Evolutionary conservation across 1,139 yeast genomes (phyloP).

Genomic region (Debaryomyces sp.): DNA sequence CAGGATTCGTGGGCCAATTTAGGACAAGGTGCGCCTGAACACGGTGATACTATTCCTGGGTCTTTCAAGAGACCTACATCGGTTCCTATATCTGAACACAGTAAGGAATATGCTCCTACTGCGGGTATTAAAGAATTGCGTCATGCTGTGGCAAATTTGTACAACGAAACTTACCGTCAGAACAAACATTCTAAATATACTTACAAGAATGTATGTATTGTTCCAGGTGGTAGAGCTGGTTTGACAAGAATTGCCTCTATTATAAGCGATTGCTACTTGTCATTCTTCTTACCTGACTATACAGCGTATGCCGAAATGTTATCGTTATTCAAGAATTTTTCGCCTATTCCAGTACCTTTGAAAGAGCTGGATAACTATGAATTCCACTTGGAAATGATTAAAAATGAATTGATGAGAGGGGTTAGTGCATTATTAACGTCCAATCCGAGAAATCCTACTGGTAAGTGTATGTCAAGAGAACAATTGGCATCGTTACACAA

Average conservation of each 20-base stretch:
- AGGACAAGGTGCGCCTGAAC: conserved; percentile 76
- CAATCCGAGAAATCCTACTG: conserved; percentile 71
- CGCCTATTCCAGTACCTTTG: conserved; percentile 69
- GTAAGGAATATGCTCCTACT: conserved; percentile 67
- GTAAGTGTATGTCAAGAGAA: conserved; percentile 54
- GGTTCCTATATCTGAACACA: conserved; percentile 53
- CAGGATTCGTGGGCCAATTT: conserved; percentile 62
- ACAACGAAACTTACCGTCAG: conserved; percentile 59
- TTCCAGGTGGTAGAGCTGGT: conserved; percentile 74
- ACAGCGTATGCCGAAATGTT: conserved; percentile 77
- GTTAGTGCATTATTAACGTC: conserved; percentile 67
- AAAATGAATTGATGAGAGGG: conserved; percentile 60
- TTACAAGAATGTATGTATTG: conserved; percentile 66
- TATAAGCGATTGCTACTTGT: conserved; percentile 61
- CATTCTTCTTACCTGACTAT: conserved; percentile 69
- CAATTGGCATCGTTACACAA: conserved; percentile 57
- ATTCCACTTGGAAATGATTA: conserved; percentile 58
- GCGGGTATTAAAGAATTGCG: conserved; percentile 62
- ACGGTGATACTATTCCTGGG: conserved; percentile 63
- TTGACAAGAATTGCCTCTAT: conserved; percentile 69
- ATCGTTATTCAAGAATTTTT: conserved; percentile 64
- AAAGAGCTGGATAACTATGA: conserved; percentile 63
- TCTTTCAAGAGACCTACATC: conserved; percentile 59
- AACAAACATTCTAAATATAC: conserved; percentile 58
- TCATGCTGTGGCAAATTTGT: conserved; percentile 63